Base-by-base conservation (phyloP, 768 basidiomycete species). In the Sarcomyxa edulis region DNA sequence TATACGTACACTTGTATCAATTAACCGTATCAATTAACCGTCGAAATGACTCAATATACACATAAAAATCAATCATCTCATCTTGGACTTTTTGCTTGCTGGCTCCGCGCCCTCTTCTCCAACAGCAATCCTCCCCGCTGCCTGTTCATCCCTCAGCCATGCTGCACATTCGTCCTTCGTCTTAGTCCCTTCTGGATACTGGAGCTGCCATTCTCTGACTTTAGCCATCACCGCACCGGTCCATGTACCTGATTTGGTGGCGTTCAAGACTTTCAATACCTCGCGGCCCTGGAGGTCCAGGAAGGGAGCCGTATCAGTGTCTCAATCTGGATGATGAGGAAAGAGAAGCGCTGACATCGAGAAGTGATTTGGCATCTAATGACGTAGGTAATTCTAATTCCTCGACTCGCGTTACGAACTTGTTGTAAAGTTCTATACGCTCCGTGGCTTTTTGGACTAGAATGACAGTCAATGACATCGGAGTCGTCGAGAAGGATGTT, bases 181-280 rank as follows among this genome's bases (percentile, higher is more conserved):
- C n/a, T n/a, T n/a, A 4, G 76, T 73, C 1, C 69, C 73, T 2
- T 67, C 50, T 0, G 93, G 89, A 54, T 92, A 64, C 24, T 76
- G 81, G 6, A 98, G 69, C 50, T 93, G 91, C 94, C 93, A 98
- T 43, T 81, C 75, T 14, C 90, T 52, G 18, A 97, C 70, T 32
- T 69, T 72, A n/a, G 69, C 62, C 14, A 90, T 65, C 5, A 81
- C 70, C 20, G 70, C 60, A 22, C 75, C 74, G 5, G 81, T 78
- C 78, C 90, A 82, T 2, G 78, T 72, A 2, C 92, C 92, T 2
- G 81, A 72, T 44, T 69, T 76, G 3, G 59, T 54, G 12, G 67
- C 66, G 2, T 61, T 71, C 5, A 94, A 64, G 7, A 76, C 55
- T 15, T 58, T 44, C 2, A 73, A 61, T 23, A 92, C 67, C 39